Evolutionary conservation across 192 early-diverging fungal species (phyloP), one percentile per base, ranked within the genome.

Genomic region (Allomyces macrogynus): DNA sequence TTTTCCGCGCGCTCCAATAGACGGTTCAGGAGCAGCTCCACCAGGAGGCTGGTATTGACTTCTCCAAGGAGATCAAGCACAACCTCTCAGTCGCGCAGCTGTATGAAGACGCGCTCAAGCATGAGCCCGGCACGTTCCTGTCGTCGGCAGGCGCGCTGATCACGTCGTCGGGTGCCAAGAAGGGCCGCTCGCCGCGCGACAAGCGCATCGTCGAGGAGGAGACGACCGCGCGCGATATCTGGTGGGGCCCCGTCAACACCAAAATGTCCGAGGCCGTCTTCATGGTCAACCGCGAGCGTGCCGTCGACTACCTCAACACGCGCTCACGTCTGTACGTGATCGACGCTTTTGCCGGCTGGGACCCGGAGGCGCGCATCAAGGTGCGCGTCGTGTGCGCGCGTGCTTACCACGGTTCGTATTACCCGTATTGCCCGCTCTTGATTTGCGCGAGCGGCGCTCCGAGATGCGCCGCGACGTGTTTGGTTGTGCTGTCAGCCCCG

Each of bases 311-410:
- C 81, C 80, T 97, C 66, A 97, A 97, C 81, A 93, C 92, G 62
- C 88, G 91, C 67, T 77, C 81, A 27, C 86, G 87, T 65, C 85
- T 95, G 60, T 93, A 92, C 69, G 91, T 97, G 66, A 89, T 97
- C 76, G 95, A 97, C 76, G 95, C 91, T 22, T 97, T 77, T 65
- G 95, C 95, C 63, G 95, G 95, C n/a, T 97, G 95, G 95, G 95
- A 97, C 74, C 87, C 91, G 69, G 90, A 91, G 79, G 89, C 94
- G 83, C 85, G 93, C 67, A 90, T 94, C 78, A 97, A 97, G 82
- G 88, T 97, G 62, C 89, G 95, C 66, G 83, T 94, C 23, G 87
- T 97, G 67, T 91, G 89, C 70, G 86, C 91, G 32, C 87, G 91
- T 67, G 92, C 95, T 57, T 95, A 97, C 79, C 92, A 97, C 73